Evolutionary conservation across 371 early-diverging fungal genomes (phyloP), one percentile per base, ranked within the genome.

Genomic region (Mortierella sp.): DNA sequence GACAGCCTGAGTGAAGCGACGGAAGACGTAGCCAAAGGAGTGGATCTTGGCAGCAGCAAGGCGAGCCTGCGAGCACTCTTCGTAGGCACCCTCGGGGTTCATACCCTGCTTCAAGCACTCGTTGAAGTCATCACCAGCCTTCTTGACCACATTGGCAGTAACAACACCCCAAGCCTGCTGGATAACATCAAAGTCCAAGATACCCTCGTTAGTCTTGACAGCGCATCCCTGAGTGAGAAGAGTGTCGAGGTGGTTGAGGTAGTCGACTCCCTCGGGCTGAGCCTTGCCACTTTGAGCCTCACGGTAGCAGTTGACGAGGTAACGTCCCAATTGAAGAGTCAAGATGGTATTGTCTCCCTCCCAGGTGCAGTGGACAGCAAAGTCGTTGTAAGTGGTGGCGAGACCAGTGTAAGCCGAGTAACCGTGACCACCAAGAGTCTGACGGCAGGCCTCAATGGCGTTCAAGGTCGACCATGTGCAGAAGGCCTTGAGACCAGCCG

Each of bases 311-410:
- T 85, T 82, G 54, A 96, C 90, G 60, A 96, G 83, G 72, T 94
- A 96, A 65, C 96, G 90, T 48, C 96, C 96, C 30, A 93, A 86
- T 74, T 96, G 96, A 55, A 95, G 86, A 5, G 94, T 93, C 79
- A 95, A 82, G 53, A 96, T 93, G 56, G 95, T 95, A 79, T 95
- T 95, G 81, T 93, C 94, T 65, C 93, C 93, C 74, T 93, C 96
- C 96, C 95, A 95, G 31, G 96, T 95, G 82, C 95, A 95, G 67
- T 95, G 95, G 26, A 95, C 95, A 47, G 95, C 93, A 82, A 95
- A 96, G 82, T 95, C 95, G 61, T 88, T 85, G 82, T 94, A 94
- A 76, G 93, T 89, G 45, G 86, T 86, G 54, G 96, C 90, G 30
- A 96, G 86, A 0, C 95, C 96, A 7, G 94, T 93, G 85, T 95